Conservation (phyloP, 2,329 filamentous ascomycete species). For the Trichophyton benhamiae region DNA sequence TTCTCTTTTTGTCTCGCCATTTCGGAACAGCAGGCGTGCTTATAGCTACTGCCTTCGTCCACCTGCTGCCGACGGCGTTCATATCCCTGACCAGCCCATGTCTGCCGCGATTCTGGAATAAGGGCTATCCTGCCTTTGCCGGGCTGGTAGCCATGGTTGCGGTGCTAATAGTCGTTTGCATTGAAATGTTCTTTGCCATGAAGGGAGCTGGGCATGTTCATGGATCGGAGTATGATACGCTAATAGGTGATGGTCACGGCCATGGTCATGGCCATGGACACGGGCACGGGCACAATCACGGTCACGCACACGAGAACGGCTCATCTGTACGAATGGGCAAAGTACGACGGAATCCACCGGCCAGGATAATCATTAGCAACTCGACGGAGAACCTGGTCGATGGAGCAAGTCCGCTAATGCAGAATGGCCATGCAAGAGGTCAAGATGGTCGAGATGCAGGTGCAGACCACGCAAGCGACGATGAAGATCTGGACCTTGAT, state of each 20-base stretch:
- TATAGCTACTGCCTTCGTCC: conserved; percentile 46
- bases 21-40: conserved; percentile 47
- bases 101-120: conserved; percentile 65
- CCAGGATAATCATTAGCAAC: background rate
- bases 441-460: conserved; percentile 5
- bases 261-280: conserved; percentile 5
- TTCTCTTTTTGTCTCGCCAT: conserved; percentile 49
- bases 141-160: conserved; percentile 72
- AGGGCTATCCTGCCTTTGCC: conserved; percentile 66
- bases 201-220: conserved; percentile 50
- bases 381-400: conserved; percentile 14
- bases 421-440: conserved; percentile 13
- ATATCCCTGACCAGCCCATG: conserved; percentile 49
- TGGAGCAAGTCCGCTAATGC: conserved; percentile 13
- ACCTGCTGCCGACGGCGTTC: conserved; percentile 52
- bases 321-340: background rate
- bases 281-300: conserved; percentile 8
- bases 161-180: conserved; percentile 66
- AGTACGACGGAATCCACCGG: background rate
- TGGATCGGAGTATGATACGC: conserved; percentile 39
- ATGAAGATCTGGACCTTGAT: conserved; percentile 48
- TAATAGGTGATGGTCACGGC: conserved; percentile 20
- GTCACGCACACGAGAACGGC: background rate
- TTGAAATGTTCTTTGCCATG: conserved; percentile 82
- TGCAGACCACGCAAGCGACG: conserved; percentile 22